Conservation (phyloP, 1,284 basidiomycete genomes). For the Austroboletus niveus region DNA sequence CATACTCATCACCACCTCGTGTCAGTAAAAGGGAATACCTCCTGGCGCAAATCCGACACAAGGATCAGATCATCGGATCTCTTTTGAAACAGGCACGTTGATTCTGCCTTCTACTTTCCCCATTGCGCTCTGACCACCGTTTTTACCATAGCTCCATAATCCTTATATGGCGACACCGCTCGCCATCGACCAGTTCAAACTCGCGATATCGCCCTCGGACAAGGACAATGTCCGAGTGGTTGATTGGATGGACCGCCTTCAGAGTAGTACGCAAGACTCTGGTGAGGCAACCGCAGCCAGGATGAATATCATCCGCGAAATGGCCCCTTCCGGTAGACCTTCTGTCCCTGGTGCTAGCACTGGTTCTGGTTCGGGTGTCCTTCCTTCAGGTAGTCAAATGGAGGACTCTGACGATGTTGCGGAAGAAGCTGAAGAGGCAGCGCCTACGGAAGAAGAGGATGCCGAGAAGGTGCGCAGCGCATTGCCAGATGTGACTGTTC, state of each 20-base stretch:
- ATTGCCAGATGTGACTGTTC: constrained; percentile 66
- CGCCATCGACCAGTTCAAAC: constrained; percentile 70
- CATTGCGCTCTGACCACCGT: constrained; percentile 6
- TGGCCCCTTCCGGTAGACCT: constrained; percentile 27
- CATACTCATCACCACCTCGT: constrained; percentile 24
- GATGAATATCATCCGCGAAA: constrained; percentile 30
- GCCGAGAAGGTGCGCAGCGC: constrained; percentile 45
- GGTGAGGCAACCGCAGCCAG: constrained; percentile 23
- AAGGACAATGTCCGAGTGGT: constrained; percentile 63
- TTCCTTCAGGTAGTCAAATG: background rate
- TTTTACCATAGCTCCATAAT: constrained; percentile 60
- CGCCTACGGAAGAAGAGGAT: constrained; percentile 30
- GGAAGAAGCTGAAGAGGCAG: constrained; percentile 30
- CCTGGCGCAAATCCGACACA: constrained; percentile 77
- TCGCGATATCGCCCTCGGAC: constrained; percentile 71
- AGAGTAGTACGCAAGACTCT: constrained; percentile 35
- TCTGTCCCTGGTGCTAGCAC: background rate
- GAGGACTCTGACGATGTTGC: constrained; percentile 15
- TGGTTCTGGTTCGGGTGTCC: background rate
- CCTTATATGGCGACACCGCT: constrained; percentile 75
- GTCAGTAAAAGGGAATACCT: constrained; percentile 78
- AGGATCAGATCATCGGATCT: constrained; percentile 78
- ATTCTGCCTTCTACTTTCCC: background rate
- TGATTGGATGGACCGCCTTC: constrained; percentile 63
- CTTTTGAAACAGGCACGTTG: constrained; percentile 69